phyloP scores from a whole-genome alignment of 306 rosid species.

The Pachyrhizus erosus region DNA sequence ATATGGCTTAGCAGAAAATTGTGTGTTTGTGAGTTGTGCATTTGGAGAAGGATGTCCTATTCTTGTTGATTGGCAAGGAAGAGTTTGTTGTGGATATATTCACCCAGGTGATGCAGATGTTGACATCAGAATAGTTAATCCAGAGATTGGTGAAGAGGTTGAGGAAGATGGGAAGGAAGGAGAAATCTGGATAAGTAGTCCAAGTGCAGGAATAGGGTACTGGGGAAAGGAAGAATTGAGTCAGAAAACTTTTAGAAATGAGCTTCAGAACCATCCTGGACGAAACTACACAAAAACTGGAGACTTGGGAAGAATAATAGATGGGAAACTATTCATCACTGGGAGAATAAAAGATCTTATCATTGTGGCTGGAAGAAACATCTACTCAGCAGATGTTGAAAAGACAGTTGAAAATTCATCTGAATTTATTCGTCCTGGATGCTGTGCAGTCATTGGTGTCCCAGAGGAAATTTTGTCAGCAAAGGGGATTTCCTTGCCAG shows the following conservation, averaged over 20 bases:
- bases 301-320: constrained; percentile 84
- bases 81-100: constrained; percentile 87
- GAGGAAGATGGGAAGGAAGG: constrained; percentile 81
- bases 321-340: constrained; percentile 78
- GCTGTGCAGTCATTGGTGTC: constrained; percentile 90
- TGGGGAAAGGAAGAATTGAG: constrained; percentile 89
- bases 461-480: constrained; percentile 73
- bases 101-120: constrained; percentile 61
- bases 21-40: constrained; percentile 95
- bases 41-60: constrained; percentile 78
- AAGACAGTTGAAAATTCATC: constrained; percentile 91
- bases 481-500: constrained; percentile 79
- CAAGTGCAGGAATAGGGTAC: constrained; percentile 89
- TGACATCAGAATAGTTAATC: constrained; percentile 77
- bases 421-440: constrained; percentile 83
- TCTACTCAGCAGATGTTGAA: constrained; percentile 93
- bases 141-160: constrained; percentile 67
- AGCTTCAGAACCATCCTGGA: constrained; percentile 68
- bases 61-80: constrained; percentile 86
- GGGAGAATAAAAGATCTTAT: constrained; percentile 98
- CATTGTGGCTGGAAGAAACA: constrained; percentile 93
- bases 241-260: constrained; percentile 67
- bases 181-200: constrained; percentile 97
- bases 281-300: constrained; percentile 81
- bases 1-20: constrained; percentile 91